These are phyloP conservation scores for Pyrrhoderma noxium DNA, from an alignment of 1,284 basidiomycete species.

Conservation along the genomic window DNA sequence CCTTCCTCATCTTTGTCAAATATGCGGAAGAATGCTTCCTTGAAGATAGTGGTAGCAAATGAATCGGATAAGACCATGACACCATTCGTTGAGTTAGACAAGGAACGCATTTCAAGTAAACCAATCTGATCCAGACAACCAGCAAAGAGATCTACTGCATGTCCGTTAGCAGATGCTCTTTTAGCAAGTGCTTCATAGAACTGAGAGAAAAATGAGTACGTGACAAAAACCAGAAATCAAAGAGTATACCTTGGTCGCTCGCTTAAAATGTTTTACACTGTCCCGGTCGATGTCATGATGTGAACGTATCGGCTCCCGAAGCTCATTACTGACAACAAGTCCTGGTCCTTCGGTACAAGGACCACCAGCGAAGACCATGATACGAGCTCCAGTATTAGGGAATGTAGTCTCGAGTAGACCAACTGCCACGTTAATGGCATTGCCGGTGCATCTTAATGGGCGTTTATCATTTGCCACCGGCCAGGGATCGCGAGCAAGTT, in stretches of 20 bases:
- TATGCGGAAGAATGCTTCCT: constrained; percentile 92
- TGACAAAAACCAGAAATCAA: background rate
- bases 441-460: constrained; percentile 92
- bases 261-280: constrained; percentile 96
- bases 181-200: constrained; percentile 97
- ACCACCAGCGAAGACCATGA: constrained; percentile 96
- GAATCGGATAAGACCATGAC: constrained; percentile 96
- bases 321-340: constrained; percentile 92
- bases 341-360: constrained; percentile 97
- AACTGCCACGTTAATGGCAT: constrained; percentile 90
- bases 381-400: constrained; percentile 91
- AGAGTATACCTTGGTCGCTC: constrained; percentile 77
- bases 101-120: constrained; percentile 93
- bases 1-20: constrained; percentile 95
- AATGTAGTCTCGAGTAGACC: constrained; percentile 95
- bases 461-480: constrained; percentile 95
- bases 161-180: constrained; percentile 90
- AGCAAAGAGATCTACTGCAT: constrained; percentile 92
- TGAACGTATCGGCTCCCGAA: constrained; percentile 96
- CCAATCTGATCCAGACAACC: constrained; percentile 99
- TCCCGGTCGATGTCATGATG: constrained; percentile 99
- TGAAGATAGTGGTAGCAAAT: constrained; percentile 98
- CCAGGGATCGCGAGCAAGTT: constrained; percentile 91
- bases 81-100: constrained; percentile 94
- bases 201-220: constrained; percentile 33